Conservation (phyloP, 345 rosid species). For the Firmiana major region DNA sequence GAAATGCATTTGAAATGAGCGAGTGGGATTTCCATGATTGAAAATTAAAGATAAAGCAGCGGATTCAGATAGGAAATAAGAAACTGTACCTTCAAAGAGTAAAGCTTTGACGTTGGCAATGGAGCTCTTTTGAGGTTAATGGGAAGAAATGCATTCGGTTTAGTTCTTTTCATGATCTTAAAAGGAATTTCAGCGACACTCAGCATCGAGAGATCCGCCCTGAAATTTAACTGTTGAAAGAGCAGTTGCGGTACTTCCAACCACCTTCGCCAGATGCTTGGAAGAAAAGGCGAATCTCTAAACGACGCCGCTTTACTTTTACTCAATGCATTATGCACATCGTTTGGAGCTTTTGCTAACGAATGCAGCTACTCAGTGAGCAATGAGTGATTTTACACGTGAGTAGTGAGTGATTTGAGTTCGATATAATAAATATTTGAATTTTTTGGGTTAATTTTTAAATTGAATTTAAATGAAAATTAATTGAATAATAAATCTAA, state of each 20-base stretch:
- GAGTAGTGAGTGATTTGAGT: no score
- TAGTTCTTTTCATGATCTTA: constrained; percentile 12
- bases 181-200: background rate
- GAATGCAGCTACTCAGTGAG: no score
- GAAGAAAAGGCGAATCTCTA: background rate
- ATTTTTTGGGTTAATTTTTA: no score
- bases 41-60: constrained; percentile 6
- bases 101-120: background rate
- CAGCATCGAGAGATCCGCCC: constrained; percentile 52
- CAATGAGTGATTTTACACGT: no score
- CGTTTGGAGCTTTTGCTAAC: no score
- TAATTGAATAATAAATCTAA: no score
- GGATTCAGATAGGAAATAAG: background rate
- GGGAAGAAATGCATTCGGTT: background rate
- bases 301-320: background rate
- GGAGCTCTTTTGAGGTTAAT: background rate
- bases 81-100: constrained; percentile 15
- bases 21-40: constrained; percentile 53
- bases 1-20: constrained; percentile 40
- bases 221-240: background rate
- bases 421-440: no score
- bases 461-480: no score
- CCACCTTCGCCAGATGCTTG: background rate
- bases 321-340: background rate
- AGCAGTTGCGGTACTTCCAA: constrained; percentile 22